Base-by-base conservation (phyloP, 495 filamentous ascomycete species). In the Penicillium manginii region DNA sequence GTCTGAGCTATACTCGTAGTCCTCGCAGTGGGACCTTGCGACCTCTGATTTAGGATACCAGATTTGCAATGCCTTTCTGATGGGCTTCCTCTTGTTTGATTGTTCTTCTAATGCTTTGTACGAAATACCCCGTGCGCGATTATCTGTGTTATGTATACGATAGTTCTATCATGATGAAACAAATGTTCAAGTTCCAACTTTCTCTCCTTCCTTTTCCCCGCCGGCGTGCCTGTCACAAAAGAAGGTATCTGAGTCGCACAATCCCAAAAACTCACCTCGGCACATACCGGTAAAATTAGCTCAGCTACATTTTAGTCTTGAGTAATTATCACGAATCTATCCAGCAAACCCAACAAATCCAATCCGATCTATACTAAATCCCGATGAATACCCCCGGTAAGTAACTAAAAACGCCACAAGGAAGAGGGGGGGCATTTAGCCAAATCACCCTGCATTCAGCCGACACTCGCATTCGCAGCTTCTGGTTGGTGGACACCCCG, bases 11-110 rank as follows among this genome's bases (percentile, higher is more conserved):
- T 33, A 69, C 54, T 39, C 54, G 60, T 3, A 73, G 70, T 56
- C 70, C 70, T 10, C 54, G 69, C 15, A 73, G 71, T 62, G 71
- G 66, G 2, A 57, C 58, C n/a, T 39, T 78, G 43, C 59, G 75
- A 21, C 75, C 75, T 31, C 57, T 76, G 50, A 56, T 66, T 26
- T 70, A 45, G 61, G 33, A 47, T 53, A 43, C 17, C 26, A 2
- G 42, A 18, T 31, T 47, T 10, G 40, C 40, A 21, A 17, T 9
- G 2, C 15, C 45, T 9, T 15, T 47, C n/a, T 29, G 45, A 47
- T 26, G 9, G 19, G 3, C 15, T 37, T n/a, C 9, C 45, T n/a
- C 5, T 47, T 19, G 7, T 26, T 47, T 22, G 9, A 11, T 47
- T 22, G 12, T 12, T 47, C 18, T 31, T 40, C n/a, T n/a, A n/a